Conservation (phyloP, 2,329 filamentous ascomycete species). For the Xylaria sp. region DNA sequence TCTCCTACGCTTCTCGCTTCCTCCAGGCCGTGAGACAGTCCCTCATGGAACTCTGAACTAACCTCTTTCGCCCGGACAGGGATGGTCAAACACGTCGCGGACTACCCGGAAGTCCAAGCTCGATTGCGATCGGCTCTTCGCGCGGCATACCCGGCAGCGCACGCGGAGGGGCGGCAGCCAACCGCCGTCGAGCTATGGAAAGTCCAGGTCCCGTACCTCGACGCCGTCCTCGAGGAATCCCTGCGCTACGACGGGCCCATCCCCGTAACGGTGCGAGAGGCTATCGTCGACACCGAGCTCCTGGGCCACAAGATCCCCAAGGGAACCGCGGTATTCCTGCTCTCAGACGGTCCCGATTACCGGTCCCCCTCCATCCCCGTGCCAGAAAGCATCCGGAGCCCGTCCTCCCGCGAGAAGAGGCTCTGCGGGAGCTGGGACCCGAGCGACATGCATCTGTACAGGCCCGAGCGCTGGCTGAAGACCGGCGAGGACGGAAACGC, state of each 20-base stretch:
- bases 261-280: slow-evolving; percentile 74
- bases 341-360: slow-evolving; percentile 53
- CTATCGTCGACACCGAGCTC: slow-evolving; percentile 72
- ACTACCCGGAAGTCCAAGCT: slow-evolving; percentile 32
- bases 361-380: slow-evolving; percentile 62
- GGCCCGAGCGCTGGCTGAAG: slow-evolving; percentile 43
- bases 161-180: slow-evolving; percentile 32
- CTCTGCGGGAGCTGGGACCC: slow-evolving; percentile 68
- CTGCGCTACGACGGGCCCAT: slow-evolving; percentile 80
- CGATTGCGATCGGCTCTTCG: slow-evolving; percentile 35
- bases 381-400: slow-evolving; percentile 57
- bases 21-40: neutral
- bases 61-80: slow-evolving; percentile 9
- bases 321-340: slow-evolving; percentile 70
- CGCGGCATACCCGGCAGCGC: slow-evolving; percentile 31
- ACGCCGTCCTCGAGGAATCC: slow-evolving; percentile 81
- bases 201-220: slow-evolving; percentile 73
- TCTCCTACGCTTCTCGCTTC: neutral
- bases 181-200: slow-evolving; percentile 35
- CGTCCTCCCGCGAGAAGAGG: slow-evolving; percentile 63
- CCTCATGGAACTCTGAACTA: neutral
- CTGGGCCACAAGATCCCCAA: slow-evolving; percentile 73
- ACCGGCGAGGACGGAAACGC: slow-evolving; percentile 27
- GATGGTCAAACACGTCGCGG: slow-evolving; percentile 39
- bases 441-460: slow-evolving; percentile 60